Conservation (phyloP, 805 yeast species). For the Saturnispora gosingensis region DNA sequence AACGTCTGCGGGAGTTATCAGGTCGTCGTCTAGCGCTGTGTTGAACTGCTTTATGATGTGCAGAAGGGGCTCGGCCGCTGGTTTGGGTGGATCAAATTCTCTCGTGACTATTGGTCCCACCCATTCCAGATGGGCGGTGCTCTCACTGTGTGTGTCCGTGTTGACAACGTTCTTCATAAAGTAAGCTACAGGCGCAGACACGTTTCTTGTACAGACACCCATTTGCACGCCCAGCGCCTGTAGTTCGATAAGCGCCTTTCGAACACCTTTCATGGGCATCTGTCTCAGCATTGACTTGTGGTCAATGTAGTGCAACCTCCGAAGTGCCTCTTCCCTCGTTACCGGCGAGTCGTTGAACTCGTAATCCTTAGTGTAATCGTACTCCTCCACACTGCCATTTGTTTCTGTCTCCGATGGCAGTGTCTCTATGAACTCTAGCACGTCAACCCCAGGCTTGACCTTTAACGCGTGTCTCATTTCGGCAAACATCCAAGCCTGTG, state of each 20-base stretch:
- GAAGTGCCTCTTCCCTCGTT: conserved; percentile 35
- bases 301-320: conserved; percentile 43
- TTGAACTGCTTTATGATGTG: conserved; percentile 35
- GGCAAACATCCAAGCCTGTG: conserved; percentile 39
- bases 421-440: conserved; percentile 38
- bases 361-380: conserved; percentile 8
- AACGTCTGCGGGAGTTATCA: conserved; percentile 33
- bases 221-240: conserved; percentile 29
- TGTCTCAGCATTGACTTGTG: conserved; percentile 52
- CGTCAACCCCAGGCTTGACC: conserved; percentile 35
- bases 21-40: conserved; percentile 12
- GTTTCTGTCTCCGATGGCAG: conserved; percentile 10
- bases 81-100: conserved; percentile 59
- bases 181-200: conserved; percentile 44
- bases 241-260: conserved; percentile 29
- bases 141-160: conserved; percentile 24
- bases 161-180: conserved; percentile 36
- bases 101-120: conserved; percentile 49
- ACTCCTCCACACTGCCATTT: conserved; percentile 47
- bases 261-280: conserved; percentile 42
- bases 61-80: conserved; percentile 52
- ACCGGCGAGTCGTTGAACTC: neutral
- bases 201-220: conserved; percentile 58
- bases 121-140: neutral
- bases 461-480: conserved; percentile 48